These are phyloP conservation scores for Citrus trifoliata DNA, from an alignment of 345 rosid genomes.

Conservation along the genomic window DNA sequence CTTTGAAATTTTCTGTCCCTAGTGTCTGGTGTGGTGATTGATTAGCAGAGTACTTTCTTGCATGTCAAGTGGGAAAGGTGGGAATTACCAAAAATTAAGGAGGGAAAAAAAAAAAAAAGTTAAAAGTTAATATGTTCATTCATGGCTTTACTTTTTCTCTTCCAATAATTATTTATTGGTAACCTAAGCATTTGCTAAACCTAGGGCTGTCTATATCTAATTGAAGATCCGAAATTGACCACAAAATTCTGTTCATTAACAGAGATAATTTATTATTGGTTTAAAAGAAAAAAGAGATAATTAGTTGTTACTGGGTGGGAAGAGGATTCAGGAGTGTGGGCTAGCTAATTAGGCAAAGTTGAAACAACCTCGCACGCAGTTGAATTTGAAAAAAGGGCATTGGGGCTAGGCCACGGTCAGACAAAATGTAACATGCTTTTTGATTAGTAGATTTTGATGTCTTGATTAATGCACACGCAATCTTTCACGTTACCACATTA, in stretches of 20 bases:
- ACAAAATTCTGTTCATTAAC: background rate
- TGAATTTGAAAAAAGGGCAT: background rate
- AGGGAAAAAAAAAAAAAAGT: background rate
- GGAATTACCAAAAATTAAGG: constrained; percentile 22
- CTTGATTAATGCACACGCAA: constrained; percentile 25
- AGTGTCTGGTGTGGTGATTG: background rate
- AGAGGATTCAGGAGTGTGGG: too few species aligned
- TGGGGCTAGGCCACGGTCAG: background rate
- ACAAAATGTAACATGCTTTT: constrained; percentile 17
- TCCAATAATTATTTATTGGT: background rate
- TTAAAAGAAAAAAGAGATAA: too few species aligned
- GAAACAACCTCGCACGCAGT: background rate
- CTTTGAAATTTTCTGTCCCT: background rate
- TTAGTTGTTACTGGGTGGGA: too few species aligned
- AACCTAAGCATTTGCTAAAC: background rate
- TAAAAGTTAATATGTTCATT: background rate
- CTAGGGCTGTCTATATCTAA: background rate
- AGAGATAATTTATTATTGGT: background rate
- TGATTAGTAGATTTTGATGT: constrained; percentile 10
- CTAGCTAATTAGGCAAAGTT: background rate
- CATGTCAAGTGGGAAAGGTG: background rate
- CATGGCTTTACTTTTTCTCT: background rate
- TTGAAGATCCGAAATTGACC: background rate
- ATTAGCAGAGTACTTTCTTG: background rate
- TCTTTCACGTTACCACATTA: background rate